Base-by-base conservation (phyloP, 768 basidiomycete species). In the Mycena albidolilacea region DNA sequence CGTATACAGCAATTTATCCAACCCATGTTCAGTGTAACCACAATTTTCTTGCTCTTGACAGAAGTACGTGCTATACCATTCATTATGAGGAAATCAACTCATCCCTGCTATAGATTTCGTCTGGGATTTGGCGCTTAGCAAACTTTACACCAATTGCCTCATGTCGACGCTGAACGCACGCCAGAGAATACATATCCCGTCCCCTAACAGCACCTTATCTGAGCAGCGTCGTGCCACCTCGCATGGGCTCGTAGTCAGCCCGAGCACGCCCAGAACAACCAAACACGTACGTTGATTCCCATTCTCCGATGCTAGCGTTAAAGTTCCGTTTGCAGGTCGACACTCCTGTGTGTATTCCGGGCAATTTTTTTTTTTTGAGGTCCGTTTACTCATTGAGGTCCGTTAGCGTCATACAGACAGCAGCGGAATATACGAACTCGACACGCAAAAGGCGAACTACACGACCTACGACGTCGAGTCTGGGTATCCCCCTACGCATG, bases 131-230 rank as follows among this genome's bases (percentile, higher is more conserved):
- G 81, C 86, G 14, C 79, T 89, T 15, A 82, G 86, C 2, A 88
- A 87, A 65, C 80, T 89, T 8, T 89, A 89, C 75, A 69, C 85
- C n/a, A 89, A 88, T 66, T 87, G 86, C 65, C 79, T 88, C 7
- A 76, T 89, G 46, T 88, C 87, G 6, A 86, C 87, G 5, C 81
- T 89, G 35, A 88, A 89, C 63, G 85, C 87, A 37, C 84, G 87
- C 8, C 79, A 82, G 10, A 54, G 78, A 5, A 60, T 85, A 17
- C 83, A 83, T 41, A 78, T 78, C 7, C 71, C 78, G 52, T 76
- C 78, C 2, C 46, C 50, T 14, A 57, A 30, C 8, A 77, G 72
- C 61, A 78, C 70, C 50, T 75, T 78, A 12, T 80, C 81, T 11
- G 76, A 78, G 46, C 71, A 75, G 38, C 76, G 78, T 8, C 73